Evolutionary conservation across 805 yeast species (phyloP).

Genomic region (Yamadazyma sp.): DNA sequence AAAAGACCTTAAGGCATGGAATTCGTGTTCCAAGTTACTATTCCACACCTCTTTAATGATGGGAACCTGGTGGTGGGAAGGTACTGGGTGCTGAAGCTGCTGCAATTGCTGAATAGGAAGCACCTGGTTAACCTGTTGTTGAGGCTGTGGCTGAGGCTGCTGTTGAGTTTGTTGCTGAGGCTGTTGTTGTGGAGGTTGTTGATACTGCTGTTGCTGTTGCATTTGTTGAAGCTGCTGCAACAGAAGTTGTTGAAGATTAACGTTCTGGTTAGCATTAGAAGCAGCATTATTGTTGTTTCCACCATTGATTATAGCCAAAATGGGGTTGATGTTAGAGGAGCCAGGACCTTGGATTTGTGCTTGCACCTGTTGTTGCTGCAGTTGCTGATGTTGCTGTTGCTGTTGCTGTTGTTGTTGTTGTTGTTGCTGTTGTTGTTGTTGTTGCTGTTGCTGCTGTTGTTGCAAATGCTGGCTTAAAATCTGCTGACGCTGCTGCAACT

Average conservation of each 20-base stretch:
- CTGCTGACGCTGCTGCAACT: slow-evolving; percentile 28
- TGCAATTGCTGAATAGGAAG: slow-evolving; percentile 20
- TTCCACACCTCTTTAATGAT: slow-evolving; percentile 74
- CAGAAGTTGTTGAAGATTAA: slow-evolving; percentile 28
- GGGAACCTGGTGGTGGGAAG: slow-evolving; percentile 38
- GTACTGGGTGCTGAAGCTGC: slow-evolving; percentile 11
- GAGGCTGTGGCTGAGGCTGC: slow-evolving; percentile 24
- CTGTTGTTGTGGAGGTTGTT: slow-evolving; percentile 15
- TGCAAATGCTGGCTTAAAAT: slow-evolving; percentile 22
- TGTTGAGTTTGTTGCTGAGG: slow-evolving; percentile 24
- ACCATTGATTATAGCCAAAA: slow-evolving; percentile 37
- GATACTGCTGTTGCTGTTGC: slow-evolving; percentile 20
- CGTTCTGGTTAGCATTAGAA: slow-evolving; percentile 23
- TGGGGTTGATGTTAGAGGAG: slow-evolving; percentile 25
- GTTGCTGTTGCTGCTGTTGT: slow-evolving; percentile 25
- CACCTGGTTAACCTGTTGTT: slow-evolving; percentile 17
- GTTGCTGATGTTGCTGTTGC: slow-evolving; percentile 25
- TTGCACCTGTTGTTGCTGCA: slow-evolving; percentile 25
- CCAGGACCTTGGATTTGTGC: slow-evolving; percentile 21
- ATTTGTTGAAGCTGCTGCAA: slow-evolving; percentile 25
- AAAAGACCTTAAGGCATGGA: slow-evolving; percentile 58
- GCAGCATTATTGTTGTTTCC: slow-evolving; percentile 19
- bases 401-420: slow-evolving; percentile 22
- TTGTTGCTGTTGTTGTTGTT: slow-evolving; percentile 29
- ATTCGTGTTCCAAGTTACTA: slow-evolving; percentile 65